These are phyloP conservation scores for Aureobasidium sp. DNA, from an alignment of 2,329 filamentous ascomycete species.

Conservation along the genomic window DNA sequence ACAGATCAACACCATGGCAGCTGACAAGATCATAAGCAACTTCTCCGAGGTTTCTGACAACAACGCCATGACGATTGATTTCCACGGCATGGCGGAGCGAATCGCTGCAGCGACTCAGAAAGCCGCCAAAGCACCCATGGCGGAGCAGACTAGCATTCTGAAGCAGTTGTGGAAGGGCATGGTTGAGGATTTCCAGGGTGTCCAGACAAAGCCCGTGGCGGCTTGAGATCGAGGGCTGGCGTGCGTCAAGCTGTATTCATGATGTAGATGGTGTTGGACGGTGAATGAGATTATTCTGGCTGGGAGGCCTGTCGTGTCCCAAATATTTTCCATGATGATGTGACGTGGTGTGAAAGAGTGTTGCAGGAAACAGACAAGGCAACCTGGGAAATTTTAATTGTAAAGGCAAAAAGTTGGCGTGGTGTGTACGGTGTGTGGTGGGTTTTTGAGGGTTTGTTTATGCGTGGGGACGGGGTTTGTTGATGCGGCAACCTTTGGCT, in stretches of 20 bases:
- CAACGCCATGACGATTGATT: conserved; percentile 46
- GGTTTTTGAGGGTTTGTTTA: conserved; percentile 3
- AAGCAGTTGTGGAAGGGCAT: conserved; percentile 38
- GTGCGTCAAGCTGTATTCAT: background rate
- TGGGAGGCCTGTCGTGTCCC: background rate
- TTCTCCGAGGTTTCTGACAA: conserved; percentile 52
- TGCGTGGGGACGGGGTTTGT: background rate
- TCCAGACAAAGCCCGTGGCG: background rate
- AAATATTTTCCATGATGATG: background rate
- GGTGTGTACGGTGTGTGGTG: background rate
- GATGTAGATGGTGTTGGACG: background rate
- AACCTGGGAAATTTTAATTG: background rate
- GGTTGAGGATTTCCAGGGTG: conserved; percentile 37
- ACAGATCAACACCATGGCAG: conserved; percentile 44
- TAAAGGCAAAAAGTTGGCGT: background rate
- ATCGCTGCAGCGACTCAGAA: conserved; percentile 32
- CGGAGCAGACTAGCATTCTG: conserved; percentile 33
- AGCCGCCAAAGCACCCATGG: conserved; percentile 28
- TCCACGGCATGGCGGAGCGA: conserved; percentile 45
- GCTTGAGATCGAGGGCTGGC: background rate
- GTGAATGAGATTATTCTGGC: background rate
- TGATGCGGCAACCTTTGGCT: background rate
- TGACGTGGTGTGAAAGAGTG: background rate
- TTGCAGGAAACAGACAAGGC: background rate
- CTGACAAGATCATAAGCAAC: conserved; percentile 41